Conservation (phyloP, 169 alveolate species). For the Plasmodium blacklocki region DNA sequence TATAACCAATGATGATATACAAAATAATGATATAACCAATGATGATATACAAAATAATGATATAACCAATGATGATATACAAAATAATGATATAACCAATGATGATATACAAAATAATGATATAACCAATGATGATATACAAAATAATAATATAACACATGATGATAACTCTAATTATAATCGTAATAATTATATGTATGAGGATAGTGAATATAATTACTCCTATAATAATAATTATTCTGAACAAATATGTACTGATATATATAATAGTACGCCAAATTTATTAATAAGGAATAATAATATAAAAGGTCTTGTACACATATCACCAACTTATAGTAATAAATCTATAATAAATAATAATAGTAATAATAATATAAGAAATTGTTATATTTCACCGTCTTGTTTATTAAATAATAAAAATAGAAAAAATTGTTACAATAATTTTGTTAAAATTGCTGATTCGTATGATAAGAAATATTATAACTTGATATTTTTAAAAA, state of each 20-base stretch:
- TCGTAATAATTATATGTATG: background rate
- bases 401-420: background rate
- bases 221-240: too few species aligned
- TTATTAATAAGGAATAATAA: background rate
- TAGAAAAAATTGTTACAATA: background rate
- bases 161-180: too few species aligned
- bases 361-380: background rate
- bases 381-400: too few species aligned
- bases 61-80: too few species aligned
- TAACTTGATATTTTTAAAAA: constrained; percentile 46
- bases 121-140: background rate
- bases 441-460: constrained; percentile 51
- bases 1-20: background rate
- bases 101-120: background rate
- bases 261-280: too few species aligned
- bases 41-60: too few species aligned
- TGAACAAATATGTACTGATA: too few species aligned
- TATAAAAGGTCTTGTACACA: background rate
- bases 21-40: background rate
- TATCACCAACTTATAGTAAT: background rate
- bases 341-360: background rate
- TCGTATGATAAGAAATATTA: constrained; percentile 58
- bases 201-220: too few species aligned
- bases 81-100: too few species aligned
- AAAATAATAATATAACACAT: background rate